A percentile compares a stretch with the other conserved stretches of the same genome.
These are phyloP conservation scores for Clitopilus passeckerianus DNA, from an alignment of 768 basidiomycete species.

Conservation along the genomic window DNA sequence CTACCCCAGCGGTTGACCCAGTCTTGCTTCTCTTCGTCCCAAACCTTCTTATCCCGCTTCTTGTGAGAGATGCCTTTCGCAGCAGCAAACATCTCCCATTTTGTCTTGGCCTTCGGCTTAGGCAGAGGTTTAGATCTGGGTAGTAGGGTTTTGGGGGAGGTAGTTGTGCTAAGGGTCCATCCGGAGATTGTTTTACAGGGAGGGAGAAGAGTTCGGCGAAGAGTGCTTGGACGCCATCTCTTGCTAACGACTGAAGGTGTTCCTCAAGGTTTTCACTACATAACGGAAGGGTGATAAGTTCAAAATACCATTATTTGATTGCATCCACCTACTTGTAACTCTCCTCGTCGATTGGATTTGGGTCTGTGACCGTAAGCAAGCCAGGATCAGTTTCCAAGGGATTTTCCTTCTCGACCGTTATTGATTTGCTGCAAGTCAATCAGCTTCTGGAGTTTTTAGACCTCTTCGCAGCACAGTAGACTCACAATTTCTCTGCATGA, in stretches of 20 bases:
- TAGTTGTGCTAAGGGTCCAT: conserved; percentile 81
- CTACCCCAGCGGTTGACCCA: conserved; percentile 92
- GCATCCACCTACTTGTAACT: conserved; percentile 62
- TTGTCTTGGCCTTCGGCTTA: conserved; percentile 87
- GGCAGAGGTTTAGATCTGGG: conserved; percentile 93
- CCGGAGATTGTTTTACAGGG: conserved; percentile 67
- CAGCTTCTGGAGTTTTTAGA: neutral
- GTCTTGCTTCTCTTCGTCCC: conserved; percentile 93
- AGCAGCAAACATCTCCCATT: conserved; percentile 95
- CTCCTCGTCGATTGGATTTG: conserved; percentile 80
- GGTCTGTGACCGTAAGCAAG: conserved; percentile 81
- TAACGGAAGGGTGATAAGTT: neutral
- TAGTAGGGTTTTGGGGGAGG: conserved; percentile 73
- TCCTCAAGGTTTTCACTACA: conserved; percentile 72
- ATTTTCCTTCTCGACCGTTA: conserved; percentile 71
- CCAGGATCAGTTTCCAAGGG: conserved; percentile 81
- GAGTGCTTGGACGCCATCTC: conserved; percentile 80
- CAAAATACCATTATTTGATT: neutral
- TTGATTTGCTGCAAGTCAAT: conserved; percentile 47
- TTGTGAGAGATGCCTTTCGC: conserved; percentile 90
- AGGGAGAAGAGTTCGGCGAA: conserved; percentile 77
- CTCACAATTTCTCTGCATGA: conserved; percentile 70
- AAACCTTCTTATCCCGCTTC: conserved; percentile 72
- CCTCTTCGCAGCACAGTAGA: conserved; percentile 1
- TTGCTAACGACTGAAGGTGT: conserved; percentile 72